phyloP scores from a whole-genome alignment of 2,329 filamentous ascomycete genomes.

The Paracoccidioides brasiliensis region DNA sequence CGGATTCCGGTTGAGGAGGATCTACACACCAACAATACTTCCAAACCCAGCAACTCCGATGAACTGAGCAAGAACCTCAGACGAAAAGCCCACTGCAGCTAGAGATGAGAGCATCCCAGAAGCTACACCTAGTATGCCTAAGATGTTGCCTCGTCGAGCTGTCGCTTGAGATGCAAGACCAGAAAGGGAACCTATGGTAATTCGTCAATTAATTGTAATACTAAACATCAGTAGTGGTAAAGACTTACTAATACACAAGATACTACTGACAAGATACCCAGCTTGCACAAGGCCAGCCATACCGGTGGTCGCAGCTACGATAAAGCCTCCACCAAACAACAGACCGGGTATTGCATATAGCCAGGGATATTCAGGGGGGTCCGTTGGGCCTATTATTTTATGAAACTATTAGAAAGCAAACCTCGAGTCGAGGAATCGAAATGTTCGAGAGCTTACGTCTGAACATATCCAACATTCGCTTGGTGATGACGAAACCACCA shows the following conservation, averaged over 20 bases:
- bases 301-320: slow-evolving; percentile 67
- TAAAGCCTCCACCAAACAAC: slow-evolving; percentile 66
- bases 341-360: slow-evolving; percentile 66
- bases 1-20: not conserved
- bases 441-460: slow-evolving; percentile 41
- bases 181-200: slow-evolving; percentile 48
- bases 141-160: slow-evolving; percentile 69
- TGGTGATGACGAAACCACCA: slow-evolving; percentile 82
- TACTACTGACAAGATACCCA: slow-evolving; percentile 71
- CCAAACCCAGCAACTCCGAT: slow-evolving; percentile 62
- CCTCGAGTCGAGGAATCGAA: not conserved
- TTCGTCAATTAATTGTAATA: slow-evolving; percentile 1
- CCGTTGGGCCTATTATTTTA: slow-evolving; percentile 48
- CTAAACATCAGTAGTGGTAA: not conserved
- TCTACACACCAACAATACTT: slow-evolving; percentile 42
- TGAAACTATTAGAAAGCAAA: not conserved
- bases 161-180: slow-evolving; percentile 71
- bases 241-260: slow-evolving; percentile 59
- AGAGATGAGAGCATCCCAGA: slow-evolving; percentile 74
- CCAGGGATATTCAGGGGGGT: slow-evolving; percentile 81
- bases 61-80: slow-evolving; percentile 69
- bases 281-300: slow-evolving; percentile 76
- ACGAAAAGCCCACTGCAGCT: slow-evolving; percentile 64
- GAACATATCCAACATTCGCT: slow-evolving; percentile 90
- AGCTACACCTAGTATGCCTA: slow-evolving; percentile 74